Conservation (phyloP, 306 rosid genomes). For the Cucumis sativus region Cucumber_9930_V3 NC_026657.2:9517501-9518000, state of each 20-base stretch:
- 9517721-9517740: background rate
- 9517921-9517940: too few species aligned
- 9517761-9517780: background rate
- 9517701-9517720: background rate
- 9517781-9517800: background rate
- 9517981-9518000: too few species aligned
- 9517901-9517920: too few species aligned
- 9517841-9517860: background rate
- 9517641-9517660: background rate
- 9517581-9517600: too few species aligned
- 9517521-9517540: too few species aligned
- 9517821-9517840: background rate
- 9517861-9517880: background rate
- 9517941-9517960: too few species aligned
- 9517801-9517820: background rate
- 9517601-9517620: background rate
- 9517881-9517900: background rate
- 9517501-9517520: too few species aligned
- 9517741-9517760: background rate
- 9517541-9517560: too few species aligned
- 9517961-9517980: too few species aligned
- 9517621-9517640: too few species aligned
- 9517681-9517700: background rate
- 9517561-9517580: too few species aligned
- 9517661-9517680: background rate